Evolutionary conservation across 352 stramenopile species (phyloP).

Genomic region (Phytophthora quininea): DNA sequence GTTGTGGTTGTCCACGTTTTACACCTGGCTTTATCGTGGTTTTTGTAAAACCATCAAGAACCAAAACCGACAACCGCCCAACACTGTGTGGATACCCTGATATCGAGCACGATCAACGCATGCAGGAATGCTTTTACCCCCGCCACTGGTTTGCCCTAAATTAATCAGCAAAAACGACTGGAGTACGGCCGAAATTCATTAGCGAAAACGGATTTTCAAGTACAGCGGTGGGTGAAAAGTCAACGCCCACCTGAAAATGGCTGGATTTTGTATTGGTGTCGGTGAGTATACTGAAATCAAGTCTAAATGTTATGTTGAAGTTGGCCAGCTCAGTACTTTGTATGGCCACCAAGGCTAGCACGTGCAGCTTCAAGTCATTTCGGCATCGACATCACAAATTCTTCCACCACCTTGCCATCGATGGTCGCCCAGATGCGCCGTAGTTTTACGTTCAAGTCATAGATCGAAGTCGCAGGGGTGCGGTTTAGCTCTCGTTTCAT

Average conservation of each 20-base stretch:
- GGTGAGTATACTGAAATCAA: neutral
- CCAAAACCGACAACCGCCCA: no score
- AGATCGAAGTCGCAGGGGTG: neutral
- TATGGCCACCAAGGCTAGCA: neutral
- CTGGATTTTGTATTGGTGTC: neutral
- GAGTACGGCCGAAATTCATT: no score
- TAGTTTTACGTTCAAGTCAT: neutral
- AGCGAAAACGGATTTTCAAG: no score
- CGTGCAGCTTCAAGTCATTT: neutral
- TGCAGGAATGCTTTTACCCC: no score
- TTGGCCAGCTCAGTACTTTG: neutral
- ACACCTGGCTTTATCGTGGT: no score
- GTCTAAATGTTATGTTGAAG: neutral
- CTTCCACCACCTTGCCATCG: neutral
- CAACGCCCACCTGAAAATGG: neutral
- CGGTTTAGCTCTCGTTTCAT: conserved; percentile 3
- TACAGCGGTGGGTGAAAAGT: no score
- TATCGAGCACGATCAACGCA: no score
- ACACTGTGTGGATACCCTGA: no score
- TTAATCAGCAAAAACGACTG: no score
- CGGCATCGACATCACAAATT: neutral
- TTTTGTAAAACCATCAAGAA: no score
- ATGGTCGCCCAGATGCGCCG: neutral
- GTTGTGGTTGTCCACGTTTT: no score
- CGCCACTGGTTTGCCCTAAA: no score